These are phyloP conservation scores for Eutrema japonicum DNA, from an alignment of 345 rosid species.

Conservation along the genomic window DNA sequence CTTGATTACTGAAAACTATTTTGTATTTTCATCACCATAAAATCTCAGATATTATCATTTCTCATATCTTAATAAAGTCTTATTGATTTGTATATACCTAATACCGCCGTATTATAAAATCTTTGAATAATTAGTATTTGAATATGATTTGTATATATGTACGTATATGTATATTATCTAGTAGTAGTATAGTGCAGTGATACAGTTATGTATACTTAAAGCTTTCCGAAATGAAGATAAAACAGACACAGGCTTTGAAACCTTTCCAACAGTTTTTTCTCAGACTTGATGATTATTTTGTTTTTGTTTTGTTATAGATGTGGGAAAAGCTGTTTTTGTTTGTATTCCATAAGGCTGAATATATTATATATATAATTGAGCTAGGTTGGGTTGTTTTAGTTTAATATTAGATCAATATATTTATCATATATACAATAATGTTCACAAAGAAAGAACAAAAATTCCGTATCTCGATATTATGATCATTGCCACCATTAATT, in stretches of 20 bases:
- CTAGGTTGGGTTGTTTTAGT: conserved; percentile 3
- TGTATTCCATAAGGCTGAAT: conserved; percentile 33
- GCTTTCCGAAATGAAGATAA: conserved; percentile 33
- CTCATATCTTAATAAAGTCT: conserved; percentile 6
- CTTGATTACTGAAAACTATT: not conserved
- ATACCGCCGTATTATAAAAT: not conserved
- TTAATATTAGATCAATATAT: conserved; percentile 5
- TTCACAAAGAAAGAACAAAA: conserved; percentile 31
- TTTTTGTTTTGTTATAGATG: conserved; percentile 21
- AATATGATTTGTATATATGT: not conserved
- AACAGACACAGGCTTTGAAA: conserved; percentile 26
- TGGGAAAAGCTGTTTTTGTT: conserved; percentile 43
- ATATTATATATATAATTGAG: conserved; percentile 23
- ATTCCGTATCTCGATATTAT: conserved; percentile 66
- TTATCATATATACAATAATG: not conserved
- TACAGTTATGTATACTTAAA: conserved; percentile 28
- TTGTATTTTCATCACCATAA: not conserved
- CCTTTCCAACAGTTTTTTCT: conserved; percentile 16
- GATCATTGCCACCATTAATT: conserved; percentile 82
- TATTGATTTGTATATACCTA: conserved; percentile 5
- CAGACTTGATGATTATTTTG: conserved; percentile 21
- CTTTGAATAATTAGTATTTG: not conserved
- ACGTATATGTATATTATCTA: not conserved
- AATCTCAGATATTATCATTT: not conserved
- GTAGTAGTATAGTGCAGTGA: conserved; percentile 1